phyloP scores from a whole-genome alignment of 2,329 filamentous ascomycete genomes.

The Diaporthe sp. region DNA sequence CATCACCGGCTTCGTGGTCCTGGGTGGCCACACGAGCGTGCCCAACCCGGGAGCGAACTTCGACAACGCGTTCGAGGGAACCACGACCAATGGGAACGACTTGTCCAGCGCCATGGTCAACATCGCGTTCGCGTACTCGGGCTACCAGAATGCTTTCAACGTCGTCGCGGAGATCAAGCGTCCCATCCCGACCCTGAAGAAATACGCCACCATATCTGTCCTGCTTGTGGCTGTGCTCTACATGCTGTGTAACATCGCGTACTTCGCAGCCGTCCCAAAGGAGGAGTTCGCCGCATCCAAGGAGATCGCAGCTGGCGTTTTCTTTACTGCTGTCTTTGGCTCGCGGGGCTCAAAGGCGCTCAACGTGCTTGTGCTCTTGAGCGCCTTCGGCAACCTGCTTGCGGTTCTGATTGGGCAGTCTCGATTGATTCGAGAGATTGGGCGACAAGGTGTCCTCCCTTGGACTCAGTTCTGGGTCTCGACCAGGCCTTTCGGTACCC shows the following conservation, averaged over 20 bases:
- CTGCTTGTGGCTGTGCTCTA: conserved; percentile 66
- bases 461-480: conserved; percentile 73
- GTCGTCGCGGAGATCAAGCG: conserved; percentile 73
- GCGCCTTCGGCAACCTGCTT: conserved; percentile 70
- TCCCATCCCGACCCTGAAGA: conserved; percentile 67
- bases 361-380: conserved; percentile 69
- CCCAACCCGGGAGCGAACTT: conserved; percentile 13
- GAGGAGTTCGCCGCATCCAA: conserved; percentile 64
- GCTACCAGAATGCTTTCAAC: conserved; percentile 72
- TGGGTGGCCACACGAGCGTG: conserved; percentile 20
- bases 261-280: conserved; percentile 69
- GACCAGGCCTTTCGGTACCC: conserved; percentile 73
- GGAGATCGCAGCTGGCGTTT: conserved; percentile 63
- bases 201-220: conserved; percentile 62
- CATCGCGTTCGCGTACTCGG: conserved; percentile 70
- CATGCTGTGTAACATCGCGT: conserved; percentile 71
- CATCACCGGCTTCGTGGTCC: conserved; percentile 22
- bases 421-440: conserved; percentile 71
- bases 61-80: conserved; percentile 11
- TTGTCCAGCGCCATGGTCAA: conserved; percentile 61
- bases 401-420: conserved; percentile 67
- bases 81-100: conserved; percentile 36
- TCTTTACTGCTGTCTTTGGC: conserved; percentile 72
- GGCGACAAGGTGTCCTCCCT: conserved; percentile 72
- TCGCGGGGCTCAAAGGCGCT: conserved; percentile 61